phyloP scores from a whole-genome alignment of 176 grass and related monocot genomes.

The Luzula sylvatica region DNA sequence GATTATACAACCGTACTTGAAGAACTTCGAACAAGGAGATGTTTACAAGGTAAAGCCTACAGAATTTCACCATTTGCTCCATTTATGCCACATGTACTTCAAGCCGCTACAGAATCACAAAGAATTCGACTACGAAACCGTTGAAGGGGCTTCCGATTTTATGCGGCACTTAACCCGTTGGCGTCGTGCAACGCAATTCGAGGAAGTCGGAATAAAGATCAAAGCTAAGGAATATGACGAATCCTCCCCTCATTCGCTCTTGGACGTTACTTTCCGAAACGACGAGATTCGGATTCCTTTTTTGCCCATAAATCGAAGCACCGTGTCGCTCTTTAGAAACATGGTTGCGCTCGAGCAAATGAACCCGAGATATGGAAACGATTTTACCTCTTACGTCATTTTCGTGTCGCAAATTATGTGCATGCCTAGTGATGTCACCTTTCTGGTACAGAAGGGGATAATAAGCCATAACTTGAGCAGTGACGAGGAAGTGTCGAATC shows the following conservation, averaged over 20 bases:
- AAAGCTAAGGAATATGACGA: neutral
- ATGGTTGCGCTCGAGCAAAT: constrained; percentile 17
- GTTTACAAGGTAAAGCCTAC: neutral
- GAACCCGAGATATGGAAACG: too few relatives aligned
- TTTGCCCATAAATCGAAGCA: constrained; percentile 16
- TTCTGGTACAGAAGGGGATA: too few relatives aligned
- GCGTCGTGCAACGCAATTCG: constrained; percentile 3
- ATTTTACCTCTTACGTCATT: too few relatives aligned
- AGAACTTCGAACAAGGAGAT: neutral
- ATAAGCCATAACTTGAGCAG: too few relatives aligned
- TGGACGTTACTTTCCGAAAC: constrained; percentile 16
- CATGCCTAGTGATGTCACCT: too few relatives aligned
- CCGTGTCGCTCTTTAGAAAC: constrained; percentile 18
- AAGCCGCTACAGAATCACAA: neutral
- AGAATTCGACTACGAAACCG: neutral
- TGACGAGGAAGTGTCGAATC: too few relatives aligned
- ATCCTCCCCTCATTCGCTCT: constrained; percentile 6
- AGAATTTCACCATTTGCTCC: neutral
- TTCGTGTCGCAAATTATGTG: too few relatives aligned
- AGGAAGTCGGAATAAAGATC: constrained; percentile 27
- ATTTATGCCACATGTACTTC: neutral
- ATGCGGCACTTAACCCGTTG: neutral
- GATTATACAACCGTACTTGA: neutral
- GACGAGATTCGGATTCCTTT: constrained; percentile 18
- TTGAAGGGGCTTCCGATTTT: neutral